These are phyloP conservation scores for Actinomortierella ambigua DNA, from an alignment of 371 early-diverging fungal genomes.

Conservation along the genomic window DNA sequence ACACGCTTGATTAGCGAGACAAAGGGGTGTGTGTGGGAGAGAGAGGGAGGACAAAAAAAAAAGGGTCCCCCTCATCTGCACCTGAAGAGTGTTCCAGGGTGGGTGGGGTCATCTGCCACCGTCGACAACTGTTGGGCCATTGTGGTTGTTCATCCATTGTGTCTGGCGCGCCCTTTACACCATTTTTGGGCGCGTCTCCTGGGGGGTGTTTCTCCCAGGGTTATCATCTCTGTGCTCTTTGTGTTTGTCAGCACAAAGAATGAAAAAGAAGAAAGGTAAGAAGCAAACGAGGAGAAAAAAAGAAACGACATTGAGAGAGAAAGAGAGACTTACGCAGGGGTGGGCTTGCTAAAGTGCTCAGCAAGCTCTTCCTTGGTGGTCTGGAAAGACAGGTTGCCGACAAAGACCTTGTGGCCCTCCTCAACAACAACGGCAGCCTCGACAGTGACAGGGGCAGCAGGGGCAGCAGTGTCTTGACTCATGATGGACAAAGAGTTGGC, in stretches of 20 bases:
- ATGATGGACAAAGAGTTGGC: constrained; percentile 9
- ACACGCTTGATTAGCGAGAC: too few relatives aligned
- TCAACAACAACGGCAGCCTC: constrained; percentile 37
- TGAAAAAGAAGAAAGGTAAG: not conserved
- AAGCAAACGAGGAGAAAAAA: not conserved
- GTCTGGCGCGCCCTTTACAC: too few relatives aligned
- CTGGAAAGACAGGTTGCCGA: constrained; percentile 92
- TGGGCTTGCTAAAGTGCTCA: constrained; percentile 74
- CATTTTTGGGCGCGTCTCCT: not conserved
- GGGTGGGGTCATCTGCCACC: too few relatives aligned
- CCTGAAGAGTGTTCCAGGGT: too few relatives aligned
- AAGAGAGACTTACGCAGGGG: constrained; percentile 70
- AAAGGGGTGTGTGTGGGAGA: too few relatives aligned
- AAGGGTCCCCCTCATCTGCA: too few relatives aligned
- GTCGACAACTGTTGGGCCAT: too few relatives aligned
- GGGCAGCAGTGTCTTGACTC: constrained; percentile 33
- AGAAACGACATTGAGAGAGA: not conserved
- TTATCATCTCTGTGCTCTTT: not conserved
- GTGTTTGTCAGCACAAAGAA: too few relatives aligned
- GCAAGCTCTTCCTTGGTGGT: constrained; percentile 79
- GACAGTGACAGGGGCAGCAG: constrained; percentile 31
- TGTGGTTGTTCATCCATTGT: too few relatives aligned
- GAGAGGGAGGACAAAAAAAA: too few relatives aligned
- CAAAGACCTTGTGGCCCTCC: constrained; percentile 84
- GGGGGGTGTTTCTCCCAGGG: too few relatives aligned